These are phyloP conservation scores for Pleurotus djamor DNA, from an alignment of 768 basidiomycete species.

Conservation along the genomic window DNA sequence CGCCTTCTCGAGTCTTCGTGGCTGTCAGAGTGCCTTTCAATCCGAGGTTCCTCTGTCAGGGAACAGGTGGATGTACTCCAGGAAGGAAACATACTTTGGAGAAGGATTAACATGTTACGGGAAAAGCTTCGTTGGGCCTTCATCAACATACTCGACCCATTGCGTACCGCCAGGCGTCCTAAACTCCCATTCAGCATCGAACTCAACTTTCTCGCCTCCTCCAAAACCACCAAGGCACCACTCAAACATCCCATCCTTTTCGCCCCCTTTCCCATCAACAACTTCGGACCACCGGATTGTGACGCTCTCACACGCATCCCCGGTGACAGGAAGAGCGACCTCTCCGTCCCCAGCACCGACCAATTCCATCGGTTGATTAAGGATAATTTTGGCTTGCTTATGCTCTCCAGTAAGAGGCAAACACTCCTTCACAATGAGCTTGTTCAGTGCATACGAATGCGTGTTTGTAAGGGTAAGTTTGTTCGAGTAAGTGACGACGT, in stretches of 20 bases:
- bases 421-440: slow-evolving; percentile 45
- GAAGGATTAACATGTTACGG: too few species aligned
- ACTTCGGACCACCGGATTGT: slow-evolving; percentile 31
- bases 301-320: slow-evolving; percentile 27
- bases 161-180: slow-evolving; percentile 32
- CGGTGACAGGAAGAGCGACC: slow-evolving; percentile 17
- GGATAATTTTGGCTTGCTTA: slow-evolving; percentile 38
- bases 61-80: too few species aligned
- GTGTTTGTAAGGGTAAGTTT: slow-evolving; percentile 45
- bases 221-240: slow-evolving; percentile 44
- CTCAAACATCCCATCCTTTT: slow-evolving; percentile 56
- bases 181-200: slow-evolving; percentile 54
- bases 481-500: slow-evolving; percentile 42
- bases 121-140: too few species aligned
- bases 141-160: slow-evolving; percentile 20
- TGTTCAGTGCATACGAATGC: slow-evolving; percentile 40
- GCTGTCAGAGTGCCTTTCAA: too few species aligned
- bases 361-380: slow-evolving; percentile 45
- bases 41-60: too few species aligned
- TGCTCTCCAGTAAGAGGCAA: slow-evolving; percentile 38
- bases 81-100: too few species aligned
- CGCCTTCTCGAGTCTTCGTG: too few species aligned
- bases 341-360: slow-evolving; percentile 35
- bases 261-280: slow-evolving; percentile 42
- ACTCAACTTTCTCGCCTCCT: slow-evolving; percentile 35